phyloP scores from a whole-genome alignment of 2,329 filamentous ascomycete species.

The Chalara sp. region DNA sequence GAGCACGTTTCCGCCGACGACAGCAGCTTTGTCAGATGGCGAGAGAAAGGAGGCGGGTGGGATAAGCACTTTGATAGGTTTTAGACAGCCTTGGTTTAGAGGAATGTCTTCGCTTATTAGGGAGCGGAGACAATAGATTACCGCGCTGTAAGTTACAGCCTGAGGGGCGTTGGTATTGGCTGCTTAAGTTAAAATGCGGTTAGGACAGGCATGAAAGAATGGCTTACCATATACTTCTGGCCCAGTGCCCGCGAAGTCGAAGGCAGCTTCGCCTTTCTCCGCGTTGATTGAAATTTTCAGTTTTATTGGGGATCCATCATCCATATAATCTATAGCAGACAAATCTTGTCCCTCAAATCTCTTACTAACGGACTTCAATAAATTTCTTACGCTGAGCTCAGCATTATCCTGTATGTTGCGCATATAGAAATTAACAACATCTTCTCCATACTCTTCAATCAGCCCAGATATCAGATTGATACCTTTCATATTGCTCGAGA shows the following conservation, averaged over 20 bases:
- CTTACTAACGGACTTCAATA: constrained; percentile 65
- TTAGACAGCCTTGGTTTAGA: constrained; percentile 78
- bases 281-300: constrained; percentile 70
- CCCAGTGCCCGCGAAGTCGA: constrained; percentile 73
- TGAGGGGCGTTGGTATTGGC: constrained; percentile 74
- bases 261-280: constrained; percentile 67
- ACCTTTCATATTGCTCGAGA: constrained; percentile 81
- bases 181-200: constrained; percentile 18
- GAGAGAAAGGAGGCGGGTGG: constrained; percentile 67
- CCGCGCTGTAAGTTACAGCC: constrained; percentile 75
- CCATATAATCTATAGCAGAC: constrained; percentile 75
- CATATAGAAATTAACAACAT: constrained; percentile 80
- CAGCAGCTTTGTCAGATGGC: constrained; percentile 69
- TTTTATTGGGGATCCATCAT: constrained; percentile 73
- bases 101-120: constrained; percentile 78
- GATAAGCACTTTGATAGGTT: constrained; percentile 67
- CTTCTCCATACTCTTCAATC: constrained; percentile 71
- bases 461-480: constrained; percentile 69
- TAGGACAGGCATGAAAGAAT: neutral
- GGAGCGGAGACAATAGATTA: constrained; percentile 79
- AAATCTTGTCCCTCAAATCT: constrained; percentile 66
- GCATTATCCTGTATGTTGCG: constrained; percentile 74
- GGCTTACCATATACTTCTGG: constrained; percentile 64
- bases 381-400: constrained; percentile 64
- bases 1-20: constrained; percentile 77